These are phyloP conservation scores for Trebouxia sp. DNA, from an alignment of 139 green algal genomes.

Conservation along the genomic window DNA sequence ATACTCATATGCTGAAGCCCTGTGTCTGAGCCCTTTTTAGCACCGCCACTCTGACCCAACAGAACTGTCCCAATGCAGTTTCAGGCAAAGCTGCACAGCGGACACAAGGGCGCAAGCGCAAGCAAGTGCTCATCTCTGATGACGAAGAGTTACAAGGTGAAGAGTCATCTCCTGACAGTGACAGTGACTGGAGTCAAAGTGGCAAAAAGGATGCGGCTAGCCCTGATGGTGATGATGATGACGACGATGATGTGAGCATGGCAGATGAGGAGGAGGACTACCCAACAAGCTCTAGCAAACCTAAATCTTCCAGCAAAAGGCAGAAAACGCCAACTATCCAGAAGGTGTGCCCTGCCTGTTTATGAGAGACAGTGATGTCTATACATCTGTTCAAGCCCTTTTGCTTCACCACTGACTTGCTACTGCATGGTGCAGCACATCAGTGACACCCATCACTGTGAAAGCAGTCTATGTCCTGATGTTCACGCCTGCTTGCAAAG, in stretches of 20 bases:
- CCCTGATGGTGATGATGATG: background rate
- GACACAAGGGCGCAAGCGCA: slow-evolving; percentile 8
- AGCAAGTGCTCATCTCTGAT: slow-evolving; percentile 24
- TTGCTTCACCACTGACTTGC: too few relatives aligned
- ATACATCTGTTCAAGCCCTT: too few relatives aligned
- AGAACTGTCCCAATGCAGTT: background rate
- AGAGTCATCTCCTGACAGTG: background rate
- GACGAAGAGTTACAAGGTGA: slow-evolving; percentile 38
- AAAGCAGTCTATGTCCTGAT: too few relatives aligned
- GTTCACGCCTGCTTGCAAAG: too few relatives aligned
- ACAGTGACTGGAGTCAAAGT: slow-evolving; percentile 22
- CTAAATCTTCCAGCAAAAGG: background rate
- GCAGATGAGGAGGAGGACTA: slow-evolving; percentile 8
- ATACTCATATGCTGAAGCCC: too few relatives aligned
- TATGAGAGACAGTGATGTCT: too few relatives aligned
- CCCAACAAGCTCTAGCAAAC: background rate
- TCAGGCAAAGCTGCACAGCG: background rate
- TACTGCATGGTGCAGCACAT: too few relatives aligned
- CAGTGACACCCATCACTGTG: too few relatives aligned
- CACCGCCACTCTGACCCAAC: too few relatives aligned
- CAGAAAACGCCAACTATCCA: background rate
- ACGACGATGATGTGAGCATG: slow-evolving; percentile 24
- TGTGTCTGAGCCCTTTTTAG: too few relatives aligned
- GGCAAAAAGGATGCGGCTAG: background rate
- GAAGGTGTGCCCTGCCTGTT: too few relatives aligned